Base-by-base conservation (phyloP, 345 rosid species). In the Linum trigynum region DNA sequence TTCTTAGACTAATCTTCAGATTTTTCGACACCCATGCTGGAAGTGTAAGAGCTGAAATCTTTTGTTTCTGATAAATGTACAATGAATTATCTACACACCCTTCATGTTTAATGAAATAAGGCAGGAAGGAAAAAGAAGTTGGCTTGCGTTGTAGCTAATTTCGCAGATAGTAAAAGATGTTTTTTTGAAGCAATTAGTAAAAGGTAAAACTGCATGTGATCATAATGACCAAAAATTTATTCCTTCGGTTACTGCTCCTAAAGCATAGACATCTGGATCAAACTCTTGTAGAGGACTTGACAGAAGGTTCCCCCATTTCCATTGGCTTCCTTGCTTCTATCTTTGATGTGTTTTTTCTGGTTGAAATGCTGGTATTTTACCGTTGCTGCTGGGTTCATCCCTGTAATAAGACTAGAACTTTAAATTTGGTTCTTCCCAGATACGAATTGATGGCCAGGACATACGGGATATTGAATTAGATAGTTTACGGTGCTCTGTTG, bases 1-100 rank as follows among this genome's bases (percentile, higher is more conserved):
- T 94, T 71, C 95, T 94, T 61, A 79, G 99, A 79, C 72, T 94
- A 87, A 80, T 94, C 68, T 88, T 90, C 81, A 85, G 99, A 67
- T 83, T 84, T 73, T 94, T 88, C 53, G 92, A 94, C 61, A 53
- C 90, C 66, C 81, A 88, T 74, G 81, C 85, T 39, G 99, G 99
- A 81, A 79, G 63, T 59, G 99, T 94, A 86, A 88, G 90, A 64
- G 57, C 65, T 59, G 53, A 56, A 23, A 12, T 32, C 23, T 57
- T 37, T 57, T 48, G 7, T 2, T 23, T 7, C 38, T 57, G 36
- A 23, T 48, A 15, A 48, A 48, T 48, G 53, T 48, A 48, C 53
- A 48, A 10, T 48, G 53, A 48, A 48, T 6, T 48, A 10, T 9
- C 14, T 48, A 48, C 14, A 48, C 53, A 48, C 14, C 53, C 53